Base-by-base conservation (phyloP, 2,329 filamentous ascomycete genomes). In the Colletotrichum tamarilloi region DNA sequence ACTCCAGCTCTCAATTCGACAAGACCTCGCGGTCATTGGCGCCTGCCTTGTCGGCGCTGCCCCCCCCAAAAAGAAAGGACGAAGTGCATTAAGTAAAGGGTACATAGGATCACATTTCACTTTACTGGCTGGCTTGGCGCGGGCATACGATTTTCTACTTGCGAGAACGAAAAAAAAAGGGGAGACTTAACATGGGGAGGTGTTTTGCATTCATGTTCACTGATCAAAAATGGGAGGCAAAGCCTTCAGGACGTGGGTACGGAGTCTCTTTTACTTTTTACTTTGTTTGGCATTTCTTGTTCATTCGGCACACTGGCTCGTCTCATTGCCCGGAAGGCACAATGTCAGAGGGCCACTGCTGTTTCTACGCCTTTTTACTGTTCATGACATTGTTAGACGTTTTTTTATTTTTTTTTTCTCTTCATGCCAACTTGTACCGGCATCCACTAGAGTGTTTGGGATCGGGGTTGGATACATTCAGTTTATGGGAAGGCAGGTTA, bases 151-250 rank as follows among this genome's bases (percentile, higher is more conserved):
- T 73, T 62, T 59, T 38, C 65, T 73, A 49, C 19, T 71, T 38
- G 62, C 62, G 56, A 72, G 71, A 63, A 72, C 53, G 67, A 75
- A 79, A 74, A 72, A 67, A 80, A 81, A 80, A 19, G 38, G 74
- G 74, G 67, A 63, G 78, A 74, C 63, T 76, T 74, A 22, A 80
- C 73, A 83, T 73, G 80, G 82, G 68, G 77, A 60, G 77, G 77
- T 77, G 76, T 82, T 75, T 80, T 83, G 82, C 82, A 84, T 84
- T 80, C 19, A 76, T 77, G 76, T 77, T 80, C 76, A 82, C 81
- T 80, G 81, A 80, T 78, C 77, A 81, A 80, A 81, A 81, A 80
- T 52, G 75, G 75, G 76, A 72, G 76, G 38, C 65, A n/a, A 56
- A 22, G 14, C 35, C 56, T 62, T 62, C 66, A 58, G 56, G 67